Evolutionary conservation across 2,329 filamentous ascomycete species (phyloP).

Genomic region (Teratosphaeria viscida): DNA sequence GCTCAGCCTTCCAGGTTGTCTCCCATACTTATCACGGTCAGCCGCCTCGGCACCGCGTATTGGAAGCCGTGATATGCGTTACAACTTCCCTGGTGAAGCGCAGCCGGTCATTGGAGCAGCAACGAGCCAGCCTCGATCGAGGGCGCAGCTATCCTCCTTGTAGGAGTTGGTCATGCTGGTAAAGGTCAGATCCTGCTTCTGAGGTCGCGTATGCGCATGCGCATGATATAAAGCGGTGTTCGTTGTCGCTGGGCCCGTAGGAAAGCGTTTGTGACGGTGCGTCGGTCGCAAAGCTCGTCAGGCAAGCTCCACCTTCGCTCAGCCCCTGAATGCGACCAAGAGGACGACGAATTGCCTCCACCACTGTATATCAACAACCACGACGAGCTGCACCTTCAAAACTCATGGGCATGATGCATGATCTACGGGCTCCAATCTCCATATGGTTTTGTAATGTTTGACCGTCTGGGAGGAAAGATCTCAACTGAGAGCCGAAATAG

Average conservation of each 20-base stretch:
- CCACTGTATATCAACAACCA: slow-evolving; percentile 1
- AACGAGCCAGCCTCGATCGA: too few relatives aligned
- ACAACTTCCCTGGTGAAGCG: too few relatives aligned
- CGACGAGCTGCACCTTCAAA: slow-evolving; percentile 5
- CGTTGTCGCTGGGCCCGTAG: not conserved
- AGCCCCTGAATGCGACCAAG: slow-evolving; percentile 22
- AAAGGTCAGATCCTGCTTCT: not conserved
- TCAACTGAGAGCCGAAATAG: not conserved
- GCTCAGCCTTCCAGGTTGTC: too few relatives aligned
- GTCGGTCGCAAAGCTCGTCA: not conserved
- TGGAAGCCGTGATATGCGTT: too few relatives aligned
- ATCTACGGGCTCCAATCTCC: not conserved
- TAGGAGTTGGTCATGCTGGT: too few relatives aligned
- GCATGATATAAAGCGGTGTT: not conserved
- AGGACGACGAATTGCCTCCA: slow-evolving; percentile 33
- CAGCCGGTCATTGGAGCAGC: too few relatives aligned
- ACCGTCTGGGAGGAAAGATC: not conserved
- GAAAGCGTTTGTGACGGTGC: not conserved
- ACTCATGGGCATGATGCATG: not conserved
- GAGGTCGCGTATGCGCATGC: not conserved
- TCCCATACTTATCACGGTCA: too few relatives aligned
- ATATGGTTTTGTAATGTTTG: not conserved
- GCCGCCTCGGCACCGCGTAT: too few relatives aligned
- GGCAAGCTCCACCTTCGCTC: not conserved
- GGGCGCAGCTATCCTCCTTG: too few relatives aligned